Evolutionary conservation across 2,329 filamentous ascomycete species (phyloP).

Genomic region (Fusarium protoensiforme): DNA sequence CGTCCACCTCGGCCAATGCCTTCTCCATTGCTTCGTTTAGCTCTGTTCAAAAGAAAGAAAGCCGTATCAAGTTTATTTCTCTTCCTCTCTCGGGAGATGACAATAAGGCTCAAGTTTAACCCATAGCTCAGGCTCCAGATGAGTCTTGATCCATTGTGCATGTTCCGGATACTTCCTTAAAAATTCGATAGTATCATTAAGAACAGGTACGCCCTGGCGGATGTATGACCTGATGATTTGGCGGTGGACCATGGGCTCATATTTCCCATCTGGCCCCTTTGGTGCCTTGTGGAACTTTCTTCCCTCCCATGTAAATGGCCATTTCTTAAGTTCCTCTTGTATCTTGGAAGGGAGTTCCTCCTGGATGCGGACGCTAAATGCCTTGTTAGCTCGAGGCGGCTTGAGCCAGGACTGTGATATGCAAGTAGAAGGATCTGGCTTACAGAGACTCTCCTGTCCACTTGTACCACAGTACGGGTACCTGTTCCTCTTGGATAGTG

Average conservation of each 20-base stretch:
- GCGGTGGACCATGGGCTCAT: neutral
- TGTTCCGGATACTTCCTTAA: slow-evolving; percentile 20
- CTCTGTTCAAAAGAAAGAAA: no score
- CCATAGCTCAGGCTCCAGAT: slow-evolving; percentile 1
- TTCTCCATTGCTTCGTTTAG: no score
- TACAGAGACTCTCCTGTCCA: slow-evolving; percentile 33
- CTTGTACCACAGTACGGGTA: slow-evolving; percentile 22
- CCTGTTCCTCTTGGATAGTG: slow-evolving; percentile 5
- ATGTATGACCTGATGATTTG: slow-evolving; percentile 7
- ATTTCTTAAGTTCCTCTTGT: slow-evolving; percentile 19
- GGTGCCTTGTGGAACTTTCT: slow-evolving; percentile 10
- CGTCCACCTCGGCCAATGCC: neutral
- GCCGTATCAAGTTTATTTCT: neutral
- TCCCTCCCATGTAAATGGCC: slow-evolving; percentile 21
- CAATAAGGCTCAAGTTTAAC: slow-evolving; percentile 6
- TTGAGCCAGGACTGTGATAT: neutral
- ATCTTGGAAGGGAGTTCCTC: slow-evolving; percentile 12
- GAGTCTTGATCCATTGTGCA: slow-evolving; percentile 14
- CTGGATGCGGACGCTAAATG: slow-evolving; percentile 1
- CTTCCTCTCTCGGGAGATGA: neutral
- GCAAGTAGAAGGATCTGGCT: neutral
- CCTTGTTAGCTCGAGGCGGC: neutral
- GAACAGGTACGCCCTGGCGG: neutral
- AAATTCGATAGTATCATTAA: neutral
- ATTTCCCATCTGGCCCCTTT: slow-evolving; percentile 13